These are phyloP conservation scores for Chrysopogon serrulatus DNA, from an alignment of 176 grass and related monocot genomes.

Conservation along the genomic window DNA sequence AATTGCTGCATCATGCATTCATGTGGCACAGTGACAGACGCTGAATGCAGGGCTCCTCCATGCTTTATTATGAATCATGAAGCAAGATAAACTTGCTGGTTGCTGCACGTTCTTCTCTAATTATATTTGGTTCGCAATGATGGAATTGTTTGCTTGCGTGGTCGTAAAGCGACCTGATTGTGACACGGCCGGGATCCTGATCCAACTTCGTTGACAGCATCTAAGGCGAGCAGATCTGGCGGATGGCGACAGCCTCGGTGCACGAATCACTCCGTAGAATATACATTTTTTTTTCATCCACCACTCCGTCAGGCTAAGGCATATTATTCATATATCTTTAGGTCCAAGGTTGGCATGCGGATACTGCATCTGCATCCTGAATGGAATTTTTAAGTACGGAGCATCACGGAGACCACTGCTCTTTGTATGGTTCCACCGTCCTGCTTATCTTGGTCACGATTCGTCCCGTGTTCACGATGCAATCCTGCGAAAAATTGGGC, in stretches of 20 bases:
- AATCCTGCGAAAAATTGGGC: too few species aligned
- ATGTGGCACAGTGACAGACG: not conserved
- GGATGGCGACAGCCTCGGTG: not conserved
- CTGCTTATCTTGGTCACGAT: not conserved
- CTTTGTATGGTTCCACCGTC: not conserved
- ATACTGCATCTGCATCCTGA: not conserved
- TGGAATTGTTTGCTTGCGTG: conserved; percentile 24
- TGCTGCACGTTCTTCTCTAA: not conserved
- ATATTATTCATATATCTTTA: too few species aligned
- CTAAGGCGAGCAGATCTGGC: not conserved
- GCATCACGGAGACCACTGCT: not conserved
- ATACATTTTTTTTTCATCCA: not conserved
- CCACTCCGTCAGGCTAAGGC: not conserved
- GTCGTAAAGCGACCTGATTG: conserved; percentile 27
- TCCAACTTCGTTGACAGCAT: not conserved
- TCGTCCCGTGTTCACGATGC: not conserved
- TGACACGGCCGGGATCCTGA: not conserved
- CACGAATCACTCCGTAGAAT: not conserved
- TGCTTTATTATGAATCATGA: not conserved
- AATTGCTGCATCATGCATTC: not conserved
- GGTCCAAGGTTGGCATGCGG: too few species aligned
- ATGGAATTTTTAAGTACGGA: not conserved
- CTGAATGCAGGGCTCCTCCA: not conserved
- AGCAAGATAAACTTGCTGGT: not conserved
- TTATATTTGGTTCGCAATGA: not conserved